Evolutionary conservation across 139 green algal species (phyloP), one percentile per base, ranked within the genome.

Genomic region (Coelastrella sp.): DNA sequence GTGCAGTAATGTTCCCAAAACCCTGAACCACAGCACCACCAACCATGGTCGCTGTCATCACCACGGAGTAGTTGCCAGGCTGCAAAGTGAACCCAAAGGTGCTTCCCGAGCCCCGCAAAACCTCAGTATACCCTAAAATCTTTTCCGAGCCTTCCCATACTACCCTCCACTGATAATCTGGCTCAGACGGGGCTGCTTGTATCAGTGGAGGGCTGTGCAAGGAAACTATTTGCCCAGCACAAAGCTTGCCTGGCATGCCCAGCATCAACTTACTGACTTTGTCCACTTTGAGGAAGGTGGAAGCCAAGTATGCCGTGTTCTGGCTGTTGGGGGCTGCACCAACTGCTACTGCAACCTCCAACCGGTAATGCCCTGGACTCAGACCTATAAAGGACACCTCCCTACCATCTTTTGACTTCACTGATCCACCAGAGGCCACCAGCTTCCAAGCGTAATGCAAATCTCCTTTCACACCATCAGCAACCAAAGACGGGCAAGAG

Each of bases 51-150:
- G 63, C 87, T 10, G 14, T 82, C 78, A 91, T 63, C 9, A 22
- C 12, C 76, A 91, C 87, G 15, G 65, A 58, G 49, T 91, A 91
- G 3, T 19, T 22, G 4, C 87, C 87, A 8, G 87, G 59, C 65
- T 91, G 74, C 24, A 82, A 7, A 6, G 74, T 66, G 75, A 90
- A 90, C 6, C 73, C 75, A 63, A 90, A 90, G 22, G 27, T 85
- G 15, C 49, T 65, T 61, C 86, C 86, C 11, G 56, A 25, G 49
- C 84, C 84, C 9, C 57, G 66, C 35, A 88, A 14, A 7, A 68
- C 68, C 84, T 80, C 49, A 22, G 60, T 70, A 58, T 61, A 80
- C 19, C 68, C 84, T 65, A 63, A n/a, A 15, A 63, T 24, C 78
- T 63, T 61, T 6, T 27, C 35, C 15, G 35, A 65, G 19, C 35